Base-by-base conservation (phyloP, 768 basidiomycete species). In the Pisolithus marmoratus region DNA sequence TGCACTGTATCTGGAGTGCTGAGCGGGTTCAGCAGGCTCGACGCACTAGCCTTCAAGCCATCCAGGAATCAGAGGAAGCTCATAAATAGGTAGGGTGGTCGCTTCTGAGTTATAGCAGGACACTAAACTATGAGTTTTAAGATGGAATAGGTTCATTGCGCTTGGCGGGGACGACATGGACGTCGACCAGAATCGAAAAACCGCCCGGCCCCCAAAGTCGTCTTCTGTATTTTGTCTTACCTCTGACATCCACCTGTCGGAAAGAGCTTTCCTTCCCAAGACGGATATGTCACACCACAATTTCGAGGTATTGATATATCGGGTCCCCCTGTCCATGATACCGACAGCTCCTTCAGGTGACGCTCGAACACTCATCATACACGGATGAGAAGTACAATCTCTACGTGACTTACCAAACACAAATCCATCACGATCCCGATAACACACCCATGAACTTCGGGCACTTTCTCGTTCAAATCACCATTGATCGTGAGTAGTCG, bases 371-470 rank as follows among this genome's bases (percentile, higher is more conserved):
- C 5, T 81, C 94, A 2, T 79, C 82, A 14, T 93, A 74, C 61
- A 87, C 85, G 0, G 62, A 75, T 2, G 93, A 97, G 71, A 95
- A 95, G 63, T 95, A 81, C 63, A 73, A 70, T 6, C 76, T 98
- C 17, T 97, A 78, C 62, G 66, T 78, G 61, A 76, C 76, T 53
- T 98, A 98, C 66, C 95, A 94, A 65, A 66, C 65, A 27, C 73
- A 82, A 6, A 82, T 96, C 22, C 95, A 98, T 63, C 71, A 81
- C 38, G 93, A 96, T 42, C 56, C 65, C 1, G 68, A 76, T 2
- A 81, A 77, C 27, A 72, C 69, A 1, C 73, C 75, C 31, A 54
- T 56, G 4, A 74, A 78, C 1, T 95, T 95, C 63, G 70, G 69
- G 50, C 65, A 79, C 2, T 98, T 98, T 64, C 76, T 98, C 2